Percentiles rank a stretch among this genome's conserved stretches.
Conservation (phyloP, 192 early-diverging fungal species). For the Coemansia sp. region DNA sequence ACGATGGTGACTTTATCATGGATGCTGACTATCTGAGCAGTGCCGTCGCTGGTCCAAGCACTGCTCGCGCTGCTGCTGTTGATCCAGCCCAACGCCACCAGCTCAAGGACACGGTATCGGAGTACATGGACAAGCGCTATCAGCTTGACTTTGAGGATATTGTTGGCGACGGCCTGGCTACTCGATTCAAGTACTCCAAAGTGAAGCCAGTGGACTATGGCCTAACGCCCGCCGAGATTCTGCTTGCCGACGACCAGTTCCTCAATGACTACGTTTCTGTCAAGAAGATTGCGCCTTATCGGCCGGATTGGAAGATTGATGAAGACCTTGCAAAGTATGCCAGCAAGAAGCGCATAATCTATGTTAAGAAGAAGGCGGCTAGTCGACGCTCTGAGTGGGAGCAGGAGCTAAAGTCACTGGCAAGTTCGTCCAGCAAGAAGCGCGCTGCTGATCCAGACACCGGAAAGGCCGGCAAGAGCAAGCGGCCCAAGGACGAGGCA, state of each 20-base stretch:
- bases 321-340: slow-evolving; percentile 52
- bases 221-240: slow-evolving; percentile 77
- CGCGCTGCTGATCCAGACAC: slow-evolving; percentile 5
- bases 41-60: slow-evolving; percentile 42
- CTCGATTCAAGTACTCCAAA: slow-evolving; percentile 90
- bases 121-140: slow-evolving; percentile 88
- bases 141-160: slow-evolving; percentile 91
- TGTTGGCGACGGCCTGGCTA: slow-evolving; percentile 71
- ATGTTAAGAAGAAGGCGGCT: slow-evolving; percentile 42
- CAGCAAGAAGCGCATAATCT: slow-evolving; percentile 55
- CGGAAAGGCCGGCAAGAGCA: slow-evolving; percentile 27
- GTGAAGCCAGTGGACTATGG: slow-evolving; percentile 74
- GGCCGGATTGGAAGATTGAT: slow-evolving; percentile 51
- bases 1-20: slow-evolving; percentile 82
- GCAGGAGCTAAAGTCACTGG: slow-evolving; percentile 16
- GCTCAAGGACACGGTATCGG: slow-evolving; percentile 54
- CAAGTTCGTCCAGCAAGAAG: slow-evolving; percentile 40
- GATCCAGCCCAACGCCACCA: slow-evolving; percentile 9
- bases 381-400: slow-evolving; percentile 21
- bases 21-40: slow-evolving; percentile 88
- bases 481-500: slow-evolving; percentile 22
- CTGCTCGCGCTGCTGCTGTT: neutral
- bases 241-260: slow-evolving; percentile 82
- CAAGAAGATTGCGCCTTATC: slow-evolving; percentile 83
- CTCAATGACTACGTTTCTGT: slow-evolving; percentile 82